Base-by-base conservation (phyloP, 768 basidiomycete genomes). In the Lanmaoa rubissima region DNA sequence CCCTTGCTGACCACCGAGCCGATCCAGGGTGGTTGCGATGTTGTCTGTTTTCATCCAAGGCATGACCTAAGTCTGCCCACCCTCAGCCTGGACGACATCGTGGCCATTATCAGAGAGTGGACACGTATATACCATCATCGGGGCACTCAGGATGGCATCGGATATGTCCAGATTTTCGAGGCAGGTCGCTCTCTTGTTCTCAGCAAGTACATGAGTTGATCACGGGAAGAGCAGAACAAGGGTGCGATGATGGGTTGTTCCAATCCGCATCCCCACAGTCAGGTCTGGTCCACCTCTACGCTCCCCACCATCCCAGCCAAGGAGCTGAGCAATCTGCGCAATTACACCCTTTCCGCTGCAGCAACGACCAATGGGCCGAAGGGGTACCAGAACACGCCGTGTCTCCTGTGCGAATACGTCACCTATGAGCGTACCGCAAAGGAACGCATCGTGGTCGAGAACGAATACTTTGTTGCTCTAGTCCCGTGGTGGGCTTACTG, bases 401-500 rank as follows among this genome's bases (percentile, higher is more conserved):
- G 89, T 66, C 74, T 95, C 42, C 78, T 95, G 17, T 90, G 88
- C 65, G 90, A 92, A 55, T 94, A 95, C 62, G 86, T 82, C 21
- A 76, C 85, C 51, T 78, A 82, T 40, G 92, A 95, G 69, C 69
- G 82, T 9, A 68, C 65, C n/a, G 67, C 74, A 26, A 71, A 78
- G 53, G 80, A 82, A 14, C 83, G 94, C 12, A 73, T 93, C 40
- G 86, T 95, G 3, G 68, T 86, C 35, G 75, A 79, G 68, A 90
- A 91, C 64, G 81, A 84, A 17, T 80, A 88, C 65, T 97, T 92
- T 83, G 78, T 90, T 3, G 92, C 87, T 0, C 66, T 96, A 2
- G 93, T 95, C 4, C 94, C 94, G 2, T 96, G 92, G 87, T 97
- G 94, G 94, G 94, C 94, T 7, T 82, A 83, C 34, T 97, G 94